Base-by-base conservation (phyloP, 2,329 filamentous ascomycete genomes). In the Colletotrichum musicola region DNA sequence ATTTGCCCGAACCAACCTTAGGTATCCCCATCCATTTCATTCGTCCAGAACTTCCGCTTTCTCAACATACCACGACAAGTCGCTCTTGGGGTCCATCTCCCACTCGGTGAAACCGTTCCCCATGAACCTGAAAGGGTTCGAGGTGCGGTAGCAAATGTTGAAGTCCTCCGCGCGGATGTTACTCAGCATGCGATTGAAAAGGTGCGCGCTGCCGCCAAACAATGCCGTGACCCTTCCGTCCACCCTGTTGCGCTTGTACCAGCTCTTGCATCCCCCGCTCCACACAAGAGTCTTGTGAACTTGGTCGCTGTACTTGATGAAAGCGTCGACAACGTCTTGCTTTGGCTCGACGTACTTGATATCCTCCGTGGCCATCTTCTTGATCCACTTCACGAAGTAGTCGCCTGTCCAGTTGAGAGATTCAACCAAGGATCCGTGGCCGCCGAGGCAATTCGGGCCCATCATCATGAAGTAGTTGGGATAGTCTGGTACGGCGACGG, bases 141-240 rank as follows among this genome's bases (percentile, higher is more conserved):
- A 64, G 16, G 76, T 80, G 51, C 77, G 75, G 70, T 85, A 85
- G 54, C 74, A 74, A 46, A 85, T 80, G 3, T 85, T 79, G 69
- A 84, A 86, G 70, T 86, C 83, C 72, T 86, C 84, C 1, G 77
- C 77, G 7, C 84, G 75, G 12, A 86, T 78, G 3, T 80, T 76
- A 12, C 76, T 72, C 18, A 81, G 73, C 62, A 80, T 64, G 63
- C 75, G 71, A 49, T 77, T 74, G 73, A 80, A 83, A 20, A 80
- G 74, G 53, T 81, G 75, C 9, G 78, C 77, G 64, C 78, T 81
- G 25, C 83, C 83, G 12, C 81, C 78, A 72, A 81, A 85, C n/a
- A 81, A 75, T 6, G 82, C 83, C 20, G 81, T 79, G 40, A 85
- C 79, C 44, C 81, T 75, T 18, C 83, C 82, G 51, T 84, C 79